Evolutionary conservation across 192 early-diverging fungal genomes (phyloP).

Genomic region (Obelidium mucronatum): DNA sequence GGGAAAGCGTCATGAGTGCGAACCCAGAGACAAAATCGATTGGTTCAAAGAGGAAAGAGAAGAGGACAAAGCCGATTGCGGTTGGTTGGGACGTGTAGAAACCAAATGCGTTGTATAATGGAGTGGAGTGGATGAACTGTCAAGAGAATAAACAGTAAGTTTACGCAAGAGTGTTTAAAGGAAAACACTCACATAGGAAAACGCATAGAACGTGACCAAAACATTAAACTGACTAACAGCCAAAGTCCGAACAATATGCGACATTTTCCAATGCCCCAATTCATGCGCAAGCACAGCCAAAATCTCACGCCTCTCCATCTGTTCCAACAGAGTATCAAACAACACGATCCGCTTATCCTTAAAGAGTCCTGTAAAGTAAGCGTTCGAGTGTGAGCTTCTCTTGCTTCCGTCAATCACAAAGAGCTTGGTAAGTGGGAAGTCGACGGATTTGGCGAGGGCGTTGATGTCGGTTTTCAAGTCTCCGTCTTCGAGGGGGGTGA

Average conservation of each 20-base stretch:
- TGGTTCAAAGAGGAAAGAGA: constrained; percentile 73
- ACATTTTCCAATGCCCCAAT: constrained; percentile 93
- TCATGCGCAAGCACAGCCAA: constrained; percentile 95
- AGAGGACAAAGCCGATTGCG: constrained; percentile 90
- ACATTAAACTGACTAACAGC: constrained; percentile 75
- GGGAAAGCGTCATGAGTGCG: constrained; percentile 77
- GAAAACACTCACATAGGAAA: too few relatives aligned
- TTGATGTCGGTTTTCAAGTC: constrained; percentile 85
- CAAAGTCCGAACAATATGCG: constrained; percentile 83
- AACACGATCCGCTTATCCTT: constrained; percentile 96
- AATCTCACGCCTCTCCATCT: constrained; percentile 86
- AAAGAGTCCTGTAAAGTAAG: constrained; percentile 96
- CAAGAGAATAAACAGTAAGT: constrained; percentile 68
- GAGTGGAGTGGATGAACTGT: constrained; percentile 71
- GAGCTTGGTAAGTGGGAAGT: constrained; percentile 92
- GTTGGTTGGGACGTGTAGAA: constrained; percentile 73
- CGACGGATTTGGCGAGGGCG: constrained; percentile 76
- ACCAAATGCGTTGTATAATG: constrained; percentile 88
- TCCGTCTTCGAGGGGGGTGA: constrained; percentile 85
- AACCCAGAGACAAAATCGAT: constrained; percentile 80
- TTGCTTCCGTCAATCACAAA: constrained; percentile 94
- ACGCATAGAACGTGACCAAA: constrained; percentile 65
- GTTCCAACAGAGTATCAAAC: constrained; percentile 91
- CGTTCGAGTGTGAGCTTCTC: constrained; percentile 91
- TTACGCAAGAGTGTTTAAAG: too few relatives aligned